Evolutionary conservation across 2,329 filamentous ascomycete genomes (phyloP).

Genomic region (Mycogone perniciosa): DNA sequence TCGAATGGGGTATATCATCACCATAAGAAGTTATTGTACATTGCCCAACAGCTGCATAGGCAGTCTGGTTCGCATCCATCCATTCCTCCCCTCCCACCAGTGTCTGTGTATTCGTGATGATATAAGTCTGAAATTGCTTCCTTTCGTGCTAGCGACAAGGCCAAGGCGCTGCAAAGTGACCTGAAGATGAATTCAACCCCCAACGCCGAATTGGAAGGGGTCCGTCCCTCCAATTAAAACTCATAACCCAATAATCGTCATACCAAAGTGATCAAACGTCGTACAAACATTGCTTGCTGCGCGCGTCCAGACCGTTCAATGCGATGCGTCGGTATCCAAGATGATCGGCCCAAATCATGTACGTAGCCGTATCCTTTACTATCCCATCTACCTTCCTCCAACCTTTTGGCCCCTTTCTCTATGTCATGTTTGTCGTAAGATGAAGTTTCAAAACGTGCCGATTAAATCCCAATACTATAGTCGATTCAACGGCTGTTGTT

Average conservation of each 20-base stretch:
- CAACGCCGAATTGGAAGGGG: constrained; percentile 6
- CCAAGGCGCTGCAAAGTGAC: constrained; percentile 1
- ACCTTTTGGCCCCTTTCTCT: constrained; percentile 16
- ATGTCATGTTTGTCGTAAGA: constrained; percentile 13
- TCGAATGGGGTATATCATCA: constrained; percentile 17
- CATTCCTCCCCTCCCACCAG: constrained; percentile 5
- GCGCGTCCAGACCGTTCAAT: constrained; percentile 15
- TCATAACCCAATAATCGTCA: constrained; percentile 2
- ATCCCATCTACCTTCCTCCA: constrained; percentile 11
- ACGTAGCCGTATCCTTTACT: constrained; percentile 18
- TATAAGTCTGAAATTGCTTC: constrained; percentile 4
- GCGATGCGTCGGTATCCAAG: constrained; percentile 13
- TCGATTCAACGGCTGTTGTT: constrained; percentile 1
- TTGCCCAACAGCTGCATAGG: constrained; percentile 5
- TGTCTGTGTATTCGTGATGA: constrained; percentile 8
- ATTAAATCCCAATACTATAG: constrained; percentile 9
- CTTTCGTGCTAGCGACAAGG: constrained; percentile 1
- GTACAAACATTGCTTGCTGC: constrained; percentile 2
- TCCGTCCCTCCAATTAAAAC: constrained; percentile 4
- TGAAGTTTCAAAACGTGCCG: constrained; percentile 7
- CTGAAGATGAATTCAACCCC: background rate
- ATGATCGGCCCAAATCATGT: constrained; percentile 26
- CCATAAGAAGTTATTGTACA: constrained; percentile 15
- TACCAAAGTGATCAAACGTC: background rate
- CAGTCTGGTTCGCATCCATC: constrained; percentile 5